Conservation (phyloP, 257 asterid species). For the Mentha longifolia region DNA sequence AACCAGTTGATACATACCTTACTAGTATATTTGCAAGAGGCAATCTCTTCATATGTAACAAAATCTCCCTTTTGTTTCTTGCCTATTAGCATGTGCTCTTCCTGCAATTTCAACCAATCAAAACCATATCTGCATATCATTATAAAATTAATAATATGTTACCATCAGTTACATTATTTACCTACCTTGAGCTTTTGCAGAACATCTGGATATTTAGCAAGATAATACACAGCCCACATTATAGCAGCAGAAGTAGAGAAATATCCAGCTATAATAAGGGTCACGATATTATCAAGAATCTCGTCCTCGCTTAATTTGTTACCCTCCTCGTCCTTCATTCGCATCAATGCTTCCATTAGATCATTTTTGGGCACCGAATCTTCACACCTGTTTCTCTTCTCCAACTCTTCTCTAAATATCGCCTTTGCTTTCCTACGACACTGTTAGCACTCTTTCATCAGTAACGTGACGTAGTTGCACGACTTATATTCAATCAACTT, state of each 20-base stretch:
- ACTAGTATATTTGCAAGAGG: constrained; percentile 44
- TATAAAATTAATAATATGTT: constrained; percentile 28
- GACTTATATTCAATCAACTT: no score
- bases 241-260: constrained; percentile 46
- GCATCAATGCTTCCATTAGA: constrained; percentile 51
- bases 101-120: constrained; percentile 33
- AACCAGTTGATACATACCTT: constrained; percentile 36
- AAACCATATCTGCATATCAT: background rate
- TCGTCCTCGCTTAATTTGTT: constrained; percentile 31
- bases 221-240: constrained; percentile 51
- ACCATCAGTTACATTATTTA: background rate
- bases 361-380: constrained; percentile 26
- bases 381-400: constrained; percentile 40
- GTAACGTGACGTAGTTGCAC: no score
- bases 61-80: constrained; percentile 46
- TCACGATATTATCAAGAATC: constrained; percentile 52
- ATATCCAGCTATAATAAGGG: constrained; percentile 48
- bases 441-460: constrained; percentile 33
- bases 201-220: constrained; percentile 50
- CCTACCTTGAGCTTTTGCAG: constrained; percentile 31
- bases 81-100: constrained; percentile 48
- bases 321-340: constrained; percentile 44
- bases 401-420: constrained; percentile 52
- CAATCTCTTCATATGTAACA: constrained; percentile 52
- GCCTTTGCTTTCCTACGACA: constrained; percentile 50